phyloP scores from a whole-genome alignment of 2,329 filamentous ascomycete species.

The Tolypocladium sp. region DNA sequence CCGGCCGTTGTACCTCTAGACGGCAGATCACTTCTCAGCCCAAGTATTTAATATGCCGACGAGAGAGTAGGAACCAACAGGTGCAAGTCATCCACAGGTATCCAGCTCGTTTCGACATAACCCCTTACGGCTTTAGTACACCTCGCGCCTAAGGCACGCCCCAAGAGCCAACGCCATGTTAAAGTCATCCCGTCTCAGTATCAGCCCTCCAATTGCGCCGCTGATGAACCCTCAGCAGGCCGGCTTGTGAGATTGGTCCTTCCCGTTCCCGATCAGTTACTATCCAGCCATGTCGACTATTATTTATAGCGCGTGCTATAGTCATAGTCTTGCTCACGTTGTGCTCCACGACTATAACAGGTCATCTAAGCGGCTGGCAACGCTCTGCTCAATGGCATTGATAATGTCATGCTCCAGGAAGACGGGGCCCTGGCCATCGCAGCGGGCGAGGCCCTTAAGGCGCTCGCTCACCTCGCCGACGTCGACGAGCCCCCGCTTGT shows the following conservation, averaged over 20 bases:
- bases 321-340: neutral
- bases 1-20: neutral
- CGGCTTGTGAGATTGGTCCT: neutral
- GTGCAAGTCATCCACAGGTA: neutral
- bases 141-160: neutral
- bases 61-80: neutral
- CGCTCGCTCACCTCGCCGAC: conserved; percentile 72
- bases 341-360: conserved; percentile 29
- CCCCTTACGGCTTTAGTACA: neutral
- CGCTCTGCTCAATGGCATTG: conserved; percentile 68
- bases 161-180: neutral
- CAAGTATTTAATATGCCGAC: neutral
- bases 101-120: neutral
- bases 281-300: neutral
- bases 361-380: conserved; percentile 69
- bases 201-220: too few relatives aligned
- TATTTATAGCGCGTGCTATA: neutral
- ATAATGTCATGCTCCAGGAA: conserved; percentile 71
- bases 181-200: neutral
- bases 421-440: conserved; percentile 81
- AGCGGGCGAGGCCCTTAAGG: conserved; percentile 65
- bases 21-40: neutral
- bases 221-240: neutral
- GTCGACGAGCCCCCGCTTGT: conserved; percentile 69
- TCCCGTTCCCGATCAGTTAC: too few relatives aligned